Percentiles rank a stretch among this genome's conserved stretches.
Conservation (phyloP, 1,284 basidiomycete species). For the Chondrostereum purpureum region DNA sequence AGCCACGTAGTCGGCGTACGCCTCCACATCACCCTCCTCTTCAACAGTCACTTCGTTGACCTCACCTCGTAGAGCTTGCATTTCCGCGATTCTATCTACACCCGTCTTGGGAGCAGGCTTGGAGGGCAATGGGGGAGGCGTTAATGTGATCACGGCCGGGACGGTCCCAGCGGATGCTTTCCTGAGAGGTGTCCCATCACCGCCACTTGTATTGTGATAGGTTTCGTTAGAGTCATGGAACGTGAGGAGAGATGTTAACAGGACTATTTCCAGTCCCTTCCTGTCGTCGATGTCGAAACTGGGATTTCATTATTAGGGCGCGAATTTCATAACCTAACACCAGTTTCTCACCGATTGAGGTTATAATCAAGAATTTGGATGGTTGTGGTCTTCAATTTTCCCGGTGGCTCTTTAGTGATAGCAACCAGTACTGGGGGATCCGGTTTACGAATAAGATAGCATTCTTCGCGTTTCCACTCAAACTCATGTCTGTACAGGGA, state of each 20-base stretch:
- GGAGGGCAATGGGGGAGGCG: constrained; percentile 44
- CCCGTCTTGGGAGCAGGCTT: constrained; percentile 59
- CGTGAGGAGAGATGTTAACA: constrained; percentile 68
- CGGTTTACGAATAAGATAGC: constrained; percentile 75
- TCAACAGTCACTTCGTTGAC: constrained; percentile 69
- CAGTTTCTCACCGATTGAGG: constrained; percentile 49
- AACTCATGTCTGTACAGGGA: constrained; percentile 57
- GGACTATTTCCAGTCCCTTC: constrained; percentile 77
- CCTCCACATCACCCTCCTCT: constrained; percentile 54
- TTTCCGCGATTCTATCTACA: constrained; percentile 57
- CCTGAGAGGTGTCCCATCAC: not conserved
- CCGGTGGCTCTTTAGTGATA: constrained; percentile 67
- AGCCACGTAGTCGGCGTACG: constrained; percentile 67
- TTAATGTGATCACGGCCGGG: constrained; percentile 3
- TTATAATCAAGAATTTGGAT: constrained; percentile 87
- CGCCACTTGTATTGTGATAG: constrained; percentile 32
- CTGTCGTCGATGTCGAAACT: constrained; percentile 80
- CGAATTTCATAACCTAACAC: not conserved
- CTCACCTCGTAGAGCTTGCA: constrained; percentile 57
- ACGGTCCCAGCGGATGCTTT: not conserved
- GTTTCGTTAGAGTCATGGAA: constrained; percentile 69
- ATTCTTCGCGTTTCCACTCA: constrained; percentile 79
- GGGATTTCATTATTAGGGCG: not conserved
- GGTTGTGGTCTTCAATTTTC: constrained; percentile 55
- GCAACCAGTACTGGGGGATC: constrained; percentile 81